Evolutionary conservation across 306 rosid genomes (phyloP).

Genomic region (Ochetophila trinervis): DNA sequence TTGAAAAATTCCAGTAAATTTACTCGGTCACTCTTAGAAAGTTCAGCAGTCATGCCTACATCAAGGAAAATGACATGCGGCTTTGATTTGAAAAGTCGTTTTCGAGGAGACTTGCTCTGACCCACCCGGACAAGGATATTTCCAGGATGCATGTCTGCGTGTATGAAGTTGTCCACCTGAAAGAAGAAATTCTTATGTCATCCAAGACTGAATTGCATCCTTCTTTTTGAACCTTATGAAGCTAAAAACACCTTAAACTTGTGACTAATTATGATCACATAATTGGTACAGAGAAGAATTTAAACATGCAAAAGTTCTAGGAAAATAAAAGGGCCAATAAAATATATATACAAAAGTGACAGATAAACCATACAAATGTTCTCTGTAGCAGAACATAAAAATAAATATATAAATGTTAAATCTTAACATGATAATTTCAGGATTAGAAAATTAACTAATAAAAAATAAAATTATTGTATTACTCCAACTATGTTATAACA

Average conservation of each 20-base stretch:
- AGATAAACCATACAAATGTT: no score
- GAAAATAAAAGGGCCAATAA: no score
- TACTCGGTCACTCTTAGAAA: slow-evolving; percentile 78
- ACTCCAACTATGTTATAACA: no score
- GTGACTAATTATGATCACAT: no score
- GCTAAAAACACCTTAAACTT: background rate
- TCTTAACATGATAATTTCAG: no score
- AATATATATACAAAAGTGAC: no score
- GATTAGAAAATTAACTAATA: background rate
- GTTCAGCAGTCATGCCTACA: slow-evolving; percentile 99
- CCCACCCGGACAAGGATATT: slow-evolving; percentile 91
- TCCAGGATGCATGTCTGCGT: slow-evolving; percentile 99
- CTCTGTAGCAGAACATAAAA: no score
- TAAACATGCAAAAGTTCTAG: no score
- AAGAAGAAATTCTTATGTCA: slow-evolving; percentile 35
- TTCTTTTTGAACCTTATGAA: background rate
- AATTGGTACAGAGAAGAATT: no score
- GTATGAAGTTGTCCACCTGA: slow-evolving; percentile 99
- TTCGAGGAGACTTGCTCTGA: slow-evolving; percentile 55
- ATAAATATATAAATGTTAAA: no score
- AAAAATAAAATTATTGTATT: background rate
- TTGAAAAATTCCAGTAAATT: slow-evolving; percentile 88
- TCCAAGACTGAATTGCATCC: slow-evolving; percentile 33
- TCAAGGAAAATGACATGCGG: slow-evolving; percentile 98
- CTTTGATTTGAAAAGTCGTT: slow-evolving; percentile 83